Evolutionary conservation across 108 stramenopile species (phyloP).

Genomic region (Phaeodactylum tricornutum): DNA sequence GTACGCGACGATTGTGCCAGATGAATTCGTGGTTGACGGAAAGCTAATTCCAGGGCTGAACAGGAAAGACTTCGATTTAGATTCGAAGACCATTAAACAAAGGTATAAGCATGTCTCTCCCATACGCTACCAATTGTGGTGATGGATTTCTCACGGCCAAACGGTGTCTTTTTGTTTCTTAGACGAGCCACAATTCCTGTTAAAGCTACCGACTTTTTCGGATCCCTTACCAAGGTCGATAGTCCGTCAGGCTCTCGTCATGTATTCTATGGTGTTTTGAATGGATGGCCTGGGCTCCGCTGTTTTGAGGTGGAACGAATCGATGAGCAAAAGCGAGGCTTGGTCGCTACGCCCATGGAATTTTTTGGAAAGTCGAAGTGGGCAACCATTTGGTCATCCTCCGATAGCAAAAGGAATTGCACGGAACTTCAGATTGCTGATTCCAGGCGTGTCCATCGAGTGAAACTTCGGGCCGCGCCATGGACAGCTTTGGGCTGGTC

Average conservation of each 20-base stretch:
- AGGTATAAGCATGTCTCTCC: no score
- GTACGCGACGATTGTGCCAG: conserved; percentile 29
- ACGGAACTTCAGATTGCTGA: conserved; percentile 26
- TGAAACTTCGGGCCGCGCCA: conserved; percentile 30
- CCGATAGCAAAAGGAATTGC: conserved; percentile 18
- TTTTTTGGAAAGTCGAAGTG: no score
- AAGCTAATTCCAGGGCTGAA: conserved; percentile 17
- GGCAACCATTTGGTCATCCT: conserved; percentile 16
- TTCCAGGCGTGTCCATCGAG: conserved; percentile 21
- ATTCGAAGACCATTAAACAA: conserved; percentile 30
- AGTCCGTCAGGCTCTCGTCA: conserved; percentile 29
- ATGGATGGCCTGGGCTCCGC: conserved; percentile 54
- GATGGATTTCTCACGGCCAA: no score
- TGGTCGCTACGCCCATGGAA: not conserved
- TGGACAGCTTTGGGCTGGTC: conserved; percentile 49
- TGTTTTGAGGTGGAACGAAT: conserved; percentile 35
- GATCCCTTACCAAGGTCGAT: conserved; percentile 34
- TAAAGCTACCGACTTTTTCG: conserved; percentile 27
- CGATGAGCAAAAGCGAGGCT: conserved; percentile 18
- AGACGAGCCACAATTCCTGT: conserved; percentile 30
- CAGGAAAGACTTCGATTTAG: conserved; percentile 33
- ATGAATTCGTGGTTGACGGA: conserved; percentile 22
- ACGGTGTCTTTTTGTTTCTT: no score
- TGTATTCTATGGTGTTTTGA: conserved; percentile 47
- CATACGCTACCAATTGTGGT: no score